A percentile compares a stretch with the other conserved stretches of the same genome.
These are phyloP conservation scores for Neocucurbitaria cava DNA, from an alignment of 2,329 filamentous ascomycete genomes.

Conservation along the genomic window DNA sequence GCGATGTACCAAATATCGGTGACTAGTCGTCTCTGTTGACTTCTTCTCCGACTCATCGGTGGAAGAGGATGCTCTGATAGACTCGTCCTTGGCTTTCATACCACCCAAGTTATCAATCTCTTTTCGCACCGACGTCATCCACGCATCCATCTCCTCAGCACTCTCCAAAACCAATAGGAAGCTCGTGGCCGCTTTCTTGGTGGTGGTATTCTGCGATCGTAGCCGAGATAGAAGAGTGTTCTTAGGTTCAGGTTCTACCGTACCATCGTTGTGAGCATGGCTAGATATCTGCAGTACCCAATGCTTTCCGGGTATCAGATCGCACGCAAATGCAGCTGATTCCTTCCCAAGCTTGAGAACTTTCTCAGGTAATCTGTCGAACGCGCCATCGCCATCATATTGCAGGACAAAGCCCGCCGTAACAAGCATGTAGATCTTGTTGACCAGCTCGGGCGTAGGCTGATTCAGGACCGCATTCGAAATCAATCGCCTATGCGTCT, in stretches of 20 bases:
- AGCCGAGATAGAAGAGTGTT: constrained; percentile 71
- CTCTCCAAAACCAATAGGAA: constrained; percentile 76
- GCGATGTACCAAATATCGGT: constrained; percentile 47
- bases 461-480: constrained; percentile 51
- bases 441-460: constrained; percentile 69
- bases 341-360: constrained; percentile 74
- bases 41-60: constrained; percentile 34
- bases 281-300: constrained; percentile 82
- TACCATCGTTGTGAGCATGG: constrained; percentile 65
- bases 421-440: constrained; percentile 75
- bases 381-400: constrained; percentile 73
- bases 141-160: constrained; percentile 76
- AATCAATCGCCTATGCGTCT: constrained; percentile 52
- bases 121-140: constrained; percentile 72
- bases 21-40: constrained; percentile 41
- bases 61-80: constrained; percentile 35
- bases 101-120: constrained; percentile 76
- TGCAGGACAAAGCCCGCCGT: constrained; percentile 77
- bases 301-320: constrained; percentile 78
- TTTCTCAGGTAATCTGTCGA: constrained; percentile 76
- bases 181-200: constrained; percentile 64
- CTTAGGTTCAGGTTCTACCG: constrained; percentile 49
- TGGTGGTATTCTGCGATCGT: constrained; percentile 63
- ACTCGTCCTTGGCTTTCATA: constrained; percentile 57
- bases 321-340: constrained; percentile 80